Base-by-base conservation (phyloP, 2,329 filamentous ascomycete genomes). In the Fusarium papillatum region DNA sequence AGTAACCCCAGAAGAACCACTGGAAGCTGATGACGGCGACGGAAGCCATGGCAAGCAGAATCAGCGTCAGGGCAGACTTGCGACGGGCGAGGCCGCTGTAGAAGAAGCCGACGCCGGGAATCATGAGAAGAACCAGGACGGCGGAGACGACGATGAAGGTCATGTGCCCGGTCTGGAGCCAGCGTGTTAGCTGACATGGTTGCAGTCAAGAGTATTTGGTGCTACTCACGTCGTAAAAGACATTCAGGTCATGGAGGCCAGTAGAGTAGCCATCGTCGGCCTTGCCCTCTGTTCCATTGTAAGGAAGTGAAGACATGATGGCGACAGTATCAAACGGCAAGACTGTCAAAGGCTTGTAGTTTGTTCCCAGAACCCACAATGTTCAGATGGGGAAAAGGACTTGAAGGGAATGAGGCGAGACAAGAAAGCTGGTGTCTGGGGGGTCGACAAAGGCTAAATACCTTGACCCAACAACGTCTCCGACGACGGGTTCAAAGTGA, bases 1-100 rank as follows among this genome's bases (percentile, higher is more conserved):
- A 96, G 84, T 96, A 98, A 60, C 95, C 95, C 95, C 95, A 98
- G 88, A 98, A 96, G 88, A 97, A 98, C 95, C 95, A 98, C 82
- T 98, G 95, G 85, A 98, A 97, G 62, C 92, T 93, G 72, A 95
- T 91, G 76, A 97, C 91, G 14, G 91, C 94, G 6, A 93, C 91
- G 19, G 94, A 93, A 87, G 98, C 93, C 86, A 98, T 90, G 17
- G 94, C 94, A 6, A 98, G 89, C 90, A 95, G 96, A 83, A 98
- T 93, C 73, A 98, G 89, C 22, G 95, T 95, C 66, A 98, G 88
- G 6, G 95, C 95, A 0, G 95, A 97, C 87, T 98, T 98, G 83
- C 95, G 92, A 68, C 95, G 93, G 19, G 95, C 95, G 19, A 98
- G 93, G 75, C 95, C 95, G 53, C 94, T 96, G 88, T 98, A 98